Evolutionary conservation across 306 rosid species (phyloP).

Genomic region (Sophora flavescens): DNA sequence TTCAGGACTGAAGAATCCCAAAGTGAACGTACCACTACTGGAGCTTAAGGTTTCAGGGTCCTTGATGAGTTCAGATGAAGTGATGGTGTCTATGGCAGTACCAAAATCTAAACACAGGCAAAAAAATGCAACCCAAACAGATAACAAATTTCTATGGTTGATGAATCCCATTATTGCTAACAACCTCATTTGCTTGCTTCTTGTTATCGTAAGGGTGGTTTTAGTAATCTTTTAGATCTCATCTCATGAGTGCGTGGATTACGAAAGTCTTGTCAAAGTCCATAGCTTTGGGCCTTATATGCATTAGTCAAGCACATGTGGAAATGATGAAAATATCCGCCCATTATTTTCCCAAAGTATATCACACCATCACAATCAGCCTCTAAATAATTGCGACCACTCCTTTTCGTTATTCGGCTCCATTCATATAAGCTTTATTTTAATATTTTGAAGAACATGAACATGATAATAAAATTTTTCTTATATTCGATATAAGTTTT

Average conservation of each 20-base stretch:
- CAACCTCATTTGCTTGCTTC: not conserved
- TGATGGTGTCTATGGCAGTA: slow-evolving; percentile 21
- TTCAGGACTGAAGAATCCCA: slow-evolving; percentile 61
- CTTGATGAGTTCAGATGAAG: slow-evolving; percentile 30
- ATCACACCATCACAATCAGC: no score
- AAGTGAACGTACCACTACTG: slow-evolving; percentile 31
- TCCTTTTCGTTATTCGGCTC: no score
- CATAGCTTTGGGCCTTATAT: no score
- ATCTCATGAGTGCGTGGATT: no score
- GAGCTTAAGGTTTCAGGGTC: slow-evolving; percentile 35
- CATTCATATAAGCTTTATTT: not conserved
- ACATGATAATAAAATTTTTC: no score
- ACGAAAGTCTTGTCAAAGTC: no score
- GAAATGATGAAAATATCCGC: no score
- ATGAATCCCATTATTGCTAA: not conserved
- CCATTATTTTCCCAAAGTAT: no score
- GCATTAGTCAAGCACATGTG: no score
- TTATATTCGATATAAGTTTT: no score
- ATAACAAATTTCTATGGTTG: not conserved
- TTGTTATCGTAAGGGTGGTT: not conserved
- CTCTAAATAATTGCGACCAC: no score
- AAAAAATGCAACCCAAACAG: not conserved
- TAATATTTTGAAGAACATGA: no score
- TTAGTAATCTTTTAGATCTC: not conserved
- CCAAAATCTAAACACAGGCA: not conserved